Evolutionary conservation across 306 rosid species (phyloP).

Genomic region (Styphnolobium japonicum): DNA sequence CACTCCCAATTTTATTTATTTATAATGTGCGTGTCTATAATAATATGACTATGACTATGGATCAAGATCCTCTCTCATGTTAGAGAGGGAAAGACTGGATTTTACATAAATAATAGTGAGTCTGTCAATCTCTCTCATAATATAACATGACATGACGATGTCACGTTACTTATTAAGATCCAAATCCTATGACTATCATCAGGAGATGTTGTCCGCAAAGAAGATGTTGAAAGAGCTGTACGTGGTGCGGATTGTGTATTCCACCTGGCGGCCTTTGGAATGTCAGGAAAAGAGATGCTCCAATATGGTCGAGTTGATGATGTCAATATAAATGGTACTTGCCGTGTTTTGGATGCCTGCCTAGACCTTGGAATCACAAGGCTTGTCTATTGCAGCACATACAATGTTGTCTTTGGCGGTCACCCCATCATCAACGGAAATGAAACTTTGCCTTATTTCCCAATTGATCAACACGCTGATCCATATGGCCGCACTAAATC

Average conservation of each 20-base stretch:
- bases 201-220: constrained; percentile 69
- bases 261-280: constrained; percentile 83
- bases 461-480: constrained; percentile 73
- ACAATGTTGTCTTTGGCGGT: constrained; percentile 85
- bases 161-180: too few species aligned
- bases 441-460: constrained; percentile 73
- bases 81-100: too few species aligned
- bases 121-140: too few species aligned
- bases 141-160: too few species aligned
- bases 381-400: constrained; percentile 85
- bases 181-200: neutral
- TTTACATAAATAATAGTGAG: too few species aligned
- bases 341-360: constrained; percentile 75
- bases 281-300: constrained; percentile 95
- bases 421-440: constrained; percentile 68
- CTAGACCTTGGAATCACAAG: constrained; percentile 57
- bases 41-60: too few species aligned
- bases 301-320: constrained; percentile 74
- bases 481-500: constrained; percentile 85
- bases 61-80: too few species aligned
- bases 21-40: too few species aligned
- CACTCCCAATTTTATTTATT: too few species aligned
- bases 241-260: constrained; percentile 78
- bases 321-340: constrained; percentile 84
- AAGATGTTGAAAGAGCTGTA: constrained; percentile 70